Conservation (phyloP, 257 asterid genomes). For the Linaria vulgaris region DNA sequence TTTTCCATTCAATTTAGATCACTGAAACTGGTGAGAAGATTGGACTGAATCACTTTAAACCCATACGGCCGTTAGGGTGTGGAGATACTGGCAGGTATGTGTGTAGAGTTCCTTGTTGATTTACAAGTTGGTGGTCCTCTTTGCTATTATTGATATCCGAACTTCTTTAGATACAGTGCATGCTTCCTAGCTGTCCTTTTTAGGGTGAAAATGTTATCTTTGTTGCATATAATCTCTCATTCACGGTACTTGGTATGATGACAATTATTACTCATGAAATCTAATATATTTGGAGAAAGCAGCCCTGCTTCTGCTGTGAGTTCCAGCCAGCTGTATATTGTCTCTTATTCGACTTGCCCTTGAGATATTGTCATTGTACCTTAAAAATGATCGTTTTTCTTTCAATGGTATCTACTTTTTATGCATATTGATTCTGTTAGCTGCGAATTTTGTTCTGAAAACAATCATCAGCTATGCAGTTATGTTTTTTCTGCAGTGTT, state of each 20-base stretch:
- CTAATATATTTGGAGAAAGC: neutral
- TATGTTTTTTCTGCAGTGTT: constrained; percentile 60
- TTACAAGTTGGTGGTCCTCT: constrained; percentile 10
- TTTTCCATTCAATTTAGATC: constrained; percentile 45
- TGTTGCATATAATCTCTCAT: neutral
- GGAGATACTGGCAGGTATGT: constrained; percentile 98
- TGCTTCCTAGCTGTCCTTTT: constrained; percentile 1
- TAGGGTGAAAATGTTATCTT: neutral
- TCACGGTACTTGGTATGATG: neutral
- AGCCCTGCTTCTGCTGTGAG: neutral
- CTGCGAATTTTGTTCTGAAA: constrained; percentile 1
- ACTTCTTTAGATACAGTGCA: neutral
- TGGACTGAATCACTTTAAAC: constrained; percentile 87
- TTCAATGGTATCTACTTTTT: neutral
- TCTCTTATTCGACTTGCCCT: neutral
- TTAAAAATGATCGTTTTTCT: neutral
- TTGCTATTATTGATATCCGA: constrained; percentile 2
- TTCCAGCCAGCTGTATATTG: neutral
- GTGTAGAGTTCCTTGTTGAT: neutral
- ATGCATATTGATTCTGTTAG: neutral
- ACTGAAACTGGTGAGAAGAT: constrained; percentile 65
- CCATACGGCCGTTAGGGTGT: constrained; percentile 92
- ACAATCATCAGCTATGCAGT: constrained; percentile 16
- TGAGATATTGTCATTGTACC: neutral
- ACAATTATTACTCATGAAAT: neutral